Conservation (phyloP, 2,329 filamentous ascomycete species). For the Beauveria brongniartii region DNA sequence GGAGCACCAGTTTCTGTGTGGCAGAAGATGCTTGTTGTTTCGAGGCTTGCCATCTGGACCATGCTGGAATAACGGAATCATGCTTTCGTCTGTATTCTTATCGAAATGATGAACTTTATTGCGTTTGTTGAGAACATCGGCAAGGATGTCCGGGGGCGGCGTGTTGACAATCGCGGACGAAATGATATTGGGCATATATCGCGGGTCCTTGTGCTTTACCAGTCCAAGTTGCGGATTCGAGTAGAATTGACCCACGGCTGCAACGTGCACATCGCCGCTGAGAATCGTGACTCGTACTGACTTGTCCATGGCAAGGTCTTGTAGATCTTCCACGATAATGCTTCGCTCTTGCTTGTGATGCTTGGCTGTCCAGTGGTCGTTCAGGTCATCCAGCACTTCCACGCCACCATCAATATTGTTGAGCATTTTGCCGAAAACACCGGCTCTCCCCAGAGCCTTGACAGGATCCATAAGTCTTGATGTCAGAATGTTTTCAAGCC, state of each 20-base stretch:
- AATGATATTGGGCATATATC: conserved; percentile 95
- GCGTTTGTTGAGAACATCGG: conserved; percentile 85
- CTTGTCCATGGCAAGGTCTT: conserved; percentile 87
- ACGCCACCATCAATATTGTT: conserved; percentile 89
- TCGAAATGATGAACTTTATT: conserved; percentile 74
- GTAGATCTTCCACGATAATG: conserved; percentile 80
- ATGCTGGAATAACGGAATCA: conserved; percentile 87
- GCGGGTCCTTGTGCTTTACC: conserved; percentile 81
- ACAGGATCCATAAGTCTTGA: conserved; percentile 80
- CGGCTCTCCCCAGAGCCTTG: conserved; percentile 78
- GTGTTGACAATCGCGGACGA: conserved; percentile 92
- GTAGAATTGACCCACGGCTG: conserved; percentile 89
- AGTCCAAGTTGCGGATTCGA: conserved; percentile 75
- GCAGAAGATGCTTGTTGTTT: conserved; percentile 85
- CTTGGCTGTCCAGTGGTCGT: conserved; percentile 96
- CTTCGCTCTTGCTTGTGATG: conserved; percentile 87
- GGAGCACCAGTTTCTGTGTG: conserved; percentile 91
- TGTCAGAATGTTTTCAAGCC: conserved; percentile 70
- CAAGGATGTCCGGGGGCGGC: conserved; percentile 78
- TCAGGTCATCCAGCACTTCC: conserved; percentile 84
- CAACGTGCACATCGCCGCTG: conserved; percentile 88
- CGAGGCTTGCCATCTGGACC: conserved; percentile 83
- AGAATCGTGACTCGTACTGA: conserved; percentile 87
- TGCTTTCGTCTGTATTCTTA: conserved; percentile 79
- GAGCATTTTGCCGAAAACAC: conserved; percentile 69